These are phyloP conservation scores for Arbutus unedo DNA, from an alignment of 148 eudicot genomes.

Conservation along the genomic window DNA sequence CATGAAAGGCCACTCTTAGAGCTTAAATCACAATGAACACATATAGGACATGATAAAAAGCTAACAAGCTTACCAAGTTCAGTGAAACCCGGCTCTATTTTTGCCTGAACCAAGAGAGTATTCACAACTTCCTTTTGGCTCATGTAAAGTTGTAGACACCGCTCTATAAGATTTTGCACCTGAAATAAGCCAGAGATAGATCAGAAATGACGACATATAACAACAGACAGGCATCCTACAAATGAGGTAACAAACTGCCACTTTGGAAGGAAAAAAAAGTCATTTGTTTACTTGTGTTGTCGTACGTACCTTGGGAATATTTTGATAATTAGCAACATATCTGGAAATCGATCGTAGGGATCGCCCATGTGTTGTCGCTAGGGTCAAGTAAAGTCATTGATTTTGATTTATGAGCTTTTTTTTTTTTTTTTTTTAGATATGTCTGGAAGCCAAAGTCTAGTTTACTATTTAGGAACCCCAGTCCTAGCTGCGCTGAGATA, in stretches of 20 bases:
- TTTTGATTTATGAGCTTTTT: not conserved
- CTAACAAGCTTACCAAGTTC: conserved; percentile 56
- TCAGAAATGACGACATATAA: not conserved
- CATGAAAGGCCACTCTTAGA: not conserved
- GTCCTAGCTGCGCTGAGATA: not conserved
- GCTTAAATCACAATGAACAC: not conserved
- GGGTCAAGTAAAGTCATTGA: not conserved
- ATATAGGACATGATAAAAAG: not conserved
- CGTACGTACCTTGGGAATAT: not conserved
- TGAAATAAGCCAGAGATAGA: conserved; percentile 22
- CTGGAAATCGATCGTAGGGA: not conserved
- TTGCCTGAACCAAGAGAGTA: conserved; percentile 60
- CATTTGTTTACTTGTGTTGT: not conserved
- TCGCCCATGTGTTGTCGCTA: not conserved
- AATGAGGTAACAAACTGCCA: not conserved
- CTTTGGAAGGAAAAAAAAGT: not conserved
- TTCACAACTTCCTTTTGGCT: conserved; percentile 65
- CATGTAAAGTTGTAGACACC: conserved; percentile 87
- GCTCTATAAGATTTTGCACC: conserved; percentile 94
- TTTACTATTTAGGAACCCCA: not conserved
- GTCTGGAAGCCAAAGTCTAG: not conserved
- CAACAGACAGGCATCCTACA: not conserved
- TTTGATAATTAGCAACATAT: not conserved
- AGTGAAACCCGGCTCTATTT: conserved; percentile 70
- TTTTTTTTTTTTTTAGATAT: not conserved